Conservation (phyloP, 768 basidiomycete genomes). For the Lactifluus volemus region DNA sequence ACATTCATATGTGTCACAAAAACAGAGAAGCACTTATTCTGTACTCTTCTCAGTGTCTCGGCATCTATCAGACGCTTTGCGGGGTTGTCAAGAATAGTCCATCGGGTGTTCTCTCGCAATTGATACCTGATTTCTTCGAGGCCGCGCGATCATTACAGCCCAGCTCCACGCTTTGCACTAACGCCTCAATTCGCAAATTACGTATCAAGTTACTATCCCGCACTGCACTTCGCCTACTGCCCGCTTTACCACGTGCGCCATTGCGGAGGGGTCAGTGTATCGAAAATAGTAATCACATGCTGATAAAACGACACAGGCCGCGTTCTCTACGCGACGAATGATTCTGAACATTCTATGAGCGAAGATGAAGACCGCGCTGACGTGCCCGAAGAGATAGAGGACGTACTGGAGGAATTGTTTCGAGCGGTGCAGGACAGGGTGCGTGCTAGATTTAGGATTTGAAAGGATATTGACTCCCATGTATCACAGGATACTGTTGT, state of each 20-base stretch:
- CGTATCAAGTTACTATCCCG: slow-evolving; percentile 62
- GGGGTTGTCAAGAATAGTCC: slow-evolving; percentile 62
- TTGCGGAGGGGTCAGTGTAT: slow-evolving; percentile 35
- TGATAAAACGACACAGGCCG: neutral
- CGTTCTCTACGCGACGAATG: slow-evolving; percentile 1
- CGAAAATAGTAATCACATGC: neutral
- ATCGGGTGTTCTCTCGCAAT: slow-evolving; percentile 39
- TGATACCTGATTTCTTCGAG: slow-evolving; percentile 36
- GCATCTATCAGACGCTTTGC: slow-evolving; percentile 58
- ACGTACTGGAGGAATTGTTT: slow-evolving; percentile 63
- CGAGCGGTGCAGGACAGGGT: slow-evolving; percentile 76
- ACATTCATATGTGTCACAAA: neutral
- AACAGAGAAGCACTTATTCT: neutral
- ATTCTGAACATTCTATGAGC: slow-evolving; percentile 16
- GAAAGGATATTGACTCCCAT: neutral
- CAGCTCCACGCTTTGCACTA: slow-evolving; percentile 35
- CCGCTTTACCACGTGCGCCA: slow-evolving; percentile 31
- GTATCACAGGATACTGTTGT: slow-evolving; percentile 77
- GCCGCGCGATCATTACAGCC: slow-evolving; percentile 37
- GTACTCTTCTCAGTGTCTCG: slow-evolving; percentile 45
- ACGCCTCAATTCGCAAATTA: slow-evolving; percentile 63
- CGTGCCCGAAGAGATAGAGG: slow-evolving; percentile 73
- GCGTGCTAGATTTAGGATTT: slow-evolving; percentile 4
- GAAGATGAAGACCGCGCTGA: slow-evolving; percentile 41
- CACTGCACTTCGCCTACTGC: slow-evolving; percentile 52